A percentile compares a stretch with the other conserved stretches of the same genome.
phyloP scores from a whole-genome alignment of 495 filamentous ascomycete species.

The Aspergillus coremiiformis region DNA sequence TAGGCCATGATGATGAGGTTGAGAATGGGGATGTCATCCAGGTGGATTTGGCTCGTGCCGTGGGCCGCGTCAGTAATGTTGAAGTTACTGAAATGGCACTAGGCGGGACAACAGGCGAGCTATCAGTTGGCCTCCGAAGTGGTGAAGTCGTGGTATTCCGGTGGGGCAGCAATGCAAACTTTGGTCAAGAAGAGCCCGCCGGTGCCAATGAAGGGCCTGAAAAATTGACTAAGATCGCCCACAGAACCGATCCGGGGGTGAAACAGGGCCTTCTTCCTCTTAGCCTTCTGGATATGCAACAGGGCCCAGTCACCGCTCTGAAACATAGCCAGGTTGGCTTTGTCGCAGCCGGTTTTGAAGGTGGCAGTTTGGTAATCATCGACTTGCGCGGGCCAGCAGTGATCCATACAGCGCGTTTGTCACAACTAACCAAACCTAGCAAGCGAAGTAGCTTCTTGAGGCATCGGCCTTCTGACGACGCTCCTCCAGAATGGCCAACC shows the following conservation, averaged over 20 bases:
- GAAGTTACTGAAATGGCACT: constrained; percentile 69
- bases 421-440: constrained; percentile 57
- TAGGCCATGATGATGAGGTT: constrained; percentile 82
- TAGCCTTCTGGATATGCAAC: constrained; percentile 71
- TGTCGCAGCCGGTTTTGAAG: constrained; percentile 75
- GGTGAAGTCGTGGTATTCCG: constrained; percentile 84
- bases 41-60: constrained; percentile 76
- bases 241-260: constrained; percentile 68
- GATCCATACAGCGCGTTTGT: constrained; percentile 65
- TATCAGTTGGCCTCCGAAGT: constrained; percentile 69
- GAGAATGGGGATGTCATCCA: constrained; percentile 79
- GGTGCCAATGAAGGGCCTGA: constrained; percentile 47
- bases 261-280: constrained; percentile 77
- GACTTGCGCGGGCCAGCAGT: constrained; percentile 83
- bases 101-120: constrained; percentile 68
- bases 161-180: constrained; percentile 72
- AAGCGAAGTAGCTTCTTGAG: constrained; percentile 64
- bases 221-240: constrained; percentile 61
- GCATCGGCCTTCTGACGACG: constrained; percentile 37
- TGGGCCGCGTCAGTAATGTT: constrained; percentile 70
- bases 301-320: constrained; percentile 68
- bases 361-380: constrained; percentile 68
- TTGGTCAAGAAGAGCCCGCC: constrained; percentile 47
- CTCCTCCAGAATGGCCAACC: constrained; percentile 62
- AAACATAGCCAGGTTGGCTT: constrained; percentile 88